These are phyloP conservation scores for Phytophthora citrophthora DNA, from an alignment of 352 stramenopile genomes.

Conservation along the genomic window DNA sequence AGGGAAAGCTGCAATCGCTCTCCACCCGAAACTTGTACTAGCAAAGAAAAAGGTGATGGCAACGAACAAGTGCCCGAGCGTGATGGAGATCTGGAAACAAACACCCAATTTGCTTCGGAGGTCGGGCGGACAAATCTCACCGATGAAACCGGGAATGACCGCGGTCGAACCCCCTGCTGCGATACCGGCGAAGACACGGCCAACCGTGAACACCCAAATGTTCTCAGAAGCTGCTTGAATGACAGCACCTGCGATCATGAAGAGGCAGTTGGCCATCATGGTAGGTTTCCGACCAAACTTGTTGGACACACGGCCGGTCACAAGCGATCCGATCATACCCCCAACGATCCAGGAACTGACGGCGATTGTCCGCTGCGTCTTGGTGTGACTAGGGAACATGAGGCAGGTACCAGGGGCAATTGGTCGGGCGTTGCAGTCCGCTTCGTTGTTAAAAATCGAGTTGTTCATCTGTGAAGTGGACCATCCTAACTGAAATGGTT, in stretches of 20 bases:
- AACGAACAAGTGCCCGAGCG: conserved; percentile 46
- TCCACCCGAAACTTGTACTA: conserved; percentile 50
- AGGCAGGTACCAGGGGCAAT: conserved; percentile 38
- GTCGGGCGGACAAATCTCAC: conserved; percentile 47
- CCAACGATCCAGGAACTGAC: conserved; percentile 69
- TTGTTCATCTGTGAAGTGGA: conserved; percentile 65
- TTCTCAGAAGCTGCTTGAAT: conserved; percentile 31
- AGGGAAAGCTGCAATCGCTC: conserved; percentile 53
- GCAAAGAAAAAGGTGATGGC: conserved; percentile 58
- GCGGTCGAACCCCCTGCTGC: conserved; percentile 41
- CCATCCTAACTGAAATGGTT: conserved; percentile 47
- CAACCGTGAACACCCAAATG: conserved; percentile 43
- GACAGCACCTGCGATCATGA: conserved; percentile 47
- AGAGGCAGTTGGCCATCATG: conserved; percentile 37
- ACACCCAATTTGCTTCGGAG: conserved; percentile 39
- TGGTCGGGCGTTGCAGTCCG: conserved; percentile 49
- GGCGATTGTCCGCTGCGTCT: conserved; percentile 57
- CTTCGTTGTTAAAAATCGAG: conserved; percentile 44
- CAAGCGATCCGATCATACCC: conserved; percentile 57
- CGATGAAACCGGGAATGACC: conserved; percentile 45
- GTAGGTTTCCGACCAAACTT: conserved; percentile 44
- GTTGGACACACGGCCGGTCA: conserved; percentile 42
- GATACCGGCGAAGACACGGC: conserved; percentile 48
- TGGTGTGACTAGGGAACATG: conserved; percentile 39
- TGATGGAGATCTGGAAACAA: conserved; percentile 56